These are phyloP conservation scores for Oryza longistaminata DNA, from an alignment of 176 grass and related monocot genomes.

Conservation along the genomic window DNA sequence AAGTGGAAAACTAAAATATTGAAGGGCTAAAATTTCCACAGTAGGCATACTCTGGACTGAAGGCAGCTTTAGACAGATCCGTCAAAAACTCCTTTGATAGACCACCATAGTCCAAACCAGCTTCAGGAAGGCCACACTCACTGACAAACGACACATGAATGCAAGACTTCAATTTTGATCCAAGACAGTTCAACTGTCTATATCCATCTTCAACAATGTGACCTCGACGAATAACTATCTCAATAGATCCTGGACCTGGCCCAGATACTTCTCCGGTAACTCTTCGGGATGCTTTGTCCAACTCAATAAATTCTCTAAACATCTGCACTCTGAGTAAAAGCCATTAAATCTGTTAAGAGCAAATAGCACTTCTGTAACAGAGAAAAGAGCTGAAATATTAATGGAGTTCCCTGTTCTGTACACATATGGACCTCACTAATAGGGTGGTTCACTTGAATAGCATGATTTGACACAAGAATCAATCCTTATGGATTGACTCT, in stretches of 20 bases:
- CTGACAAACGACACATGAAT: constrained; percentile 97
- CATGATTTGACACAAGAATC: neutral
- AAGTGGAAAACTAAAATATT: neutral
- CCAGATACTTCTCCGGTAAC: constrained; percentile 62
- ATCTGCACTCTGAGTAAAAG: constrained; percentile 77
- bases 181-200: constrained; percentile 77
- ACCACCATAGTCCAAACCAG: constrained; percentile 97
- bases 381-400: constrained; percentile 28
- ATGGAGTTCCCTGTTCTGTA: neutral
- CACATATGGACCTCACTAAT: neutral
- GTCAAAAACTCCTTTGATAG: constrained; percentile 97
- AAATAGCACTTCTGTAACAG: neutral
- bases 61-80: constrained; percentile 83
- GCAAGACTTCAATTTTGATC: constrained; percentile 80
- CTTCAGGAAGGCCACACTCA: constrained; percentile 95
- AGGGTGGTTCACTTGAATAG: neutral
- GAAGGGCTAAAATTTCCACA: constrained; percentile 10
- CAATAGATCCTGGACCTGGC: constrained; percentile 69
- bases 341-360: constrained; percentile 34
- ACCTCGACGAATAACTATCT: constrained; percentile 84
- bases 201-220: constrained; percentile 95
- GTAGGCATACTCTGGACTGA: constrained; percentile 76
- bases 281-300: constrained; percentile 74
- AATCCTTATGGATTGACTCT: neutral
- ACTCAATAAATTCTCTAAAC: constrained; percentile 93